Evolutionary conservation across 2,329 filamentous ascomycete species (phyloP).

Genomic region (Beauveria bassiana): DNA sequence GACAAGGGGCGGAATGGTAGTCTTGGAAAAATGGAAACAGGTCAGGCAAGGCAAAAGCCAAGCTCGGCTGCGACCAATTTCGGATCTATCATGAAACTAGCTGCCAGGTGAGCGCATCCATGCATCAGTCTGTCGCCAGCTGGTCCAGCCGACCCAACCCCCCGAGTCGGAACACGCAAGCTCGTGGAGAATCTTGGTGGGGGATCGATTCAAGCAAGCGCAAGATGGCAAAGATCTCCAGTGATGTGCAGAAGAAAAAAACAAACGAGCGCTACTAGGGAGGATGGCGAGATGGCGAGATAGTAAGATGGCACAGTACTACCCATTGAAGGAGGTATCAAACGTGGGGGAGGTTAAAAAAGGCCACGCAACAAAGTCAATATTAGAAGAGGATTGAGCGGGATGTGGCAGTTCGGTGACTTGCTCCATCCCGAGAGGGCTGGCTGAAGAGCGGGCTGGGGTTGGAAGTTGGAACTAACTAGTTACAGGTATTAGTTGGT

Average conservation of each 20-base stretch:
- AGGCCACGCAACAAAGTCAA: too few relatives aligned
- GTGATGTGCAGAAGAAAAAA: neutral
- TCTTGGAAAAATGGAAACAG: neutral
- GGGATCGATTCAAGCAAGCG: neutral
- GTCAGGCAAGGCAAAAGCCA: neutral
- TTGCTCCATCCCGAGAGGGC: too few relatives aligned
- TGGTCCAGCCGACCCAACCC: neutral
- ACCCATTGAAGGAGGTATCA: too few relatives aligned
- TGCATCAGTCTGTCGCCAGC: neutral
- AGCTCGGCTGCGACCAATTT: too few relatives aligned
- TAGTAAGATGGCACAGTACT: neutral
- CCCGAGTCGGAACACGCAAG: slow-evolving; percentile 2
- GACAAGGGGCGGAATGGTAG: neutral
- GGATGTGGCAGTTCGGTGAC: too few relatives aligned
- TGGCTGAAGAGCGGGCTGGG: too few relatives aligned
- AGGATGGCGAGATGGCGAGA: too few relatives aligned
- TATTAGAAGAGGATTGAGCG: too few relatives aligned
- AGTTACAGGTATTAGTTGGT: too few relatives aligned
- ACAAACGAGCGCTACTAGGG: neutral
- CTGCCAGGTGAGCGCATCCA: slow-evolving; percentile 1
- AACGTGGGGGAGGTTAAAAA: too few relatives aligned
- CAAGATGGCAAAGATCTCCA: neutral
- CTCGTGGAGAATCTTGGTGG: neutral
- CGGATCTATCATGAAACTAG: neutral
- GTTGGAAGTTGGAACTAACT: too few relatives aligned